These are phyloP conservation scores for Sutorius eximius DNA, from an alignment of 1,284 basidiomycete genomes.

Conservation along the genomic window DNA sequence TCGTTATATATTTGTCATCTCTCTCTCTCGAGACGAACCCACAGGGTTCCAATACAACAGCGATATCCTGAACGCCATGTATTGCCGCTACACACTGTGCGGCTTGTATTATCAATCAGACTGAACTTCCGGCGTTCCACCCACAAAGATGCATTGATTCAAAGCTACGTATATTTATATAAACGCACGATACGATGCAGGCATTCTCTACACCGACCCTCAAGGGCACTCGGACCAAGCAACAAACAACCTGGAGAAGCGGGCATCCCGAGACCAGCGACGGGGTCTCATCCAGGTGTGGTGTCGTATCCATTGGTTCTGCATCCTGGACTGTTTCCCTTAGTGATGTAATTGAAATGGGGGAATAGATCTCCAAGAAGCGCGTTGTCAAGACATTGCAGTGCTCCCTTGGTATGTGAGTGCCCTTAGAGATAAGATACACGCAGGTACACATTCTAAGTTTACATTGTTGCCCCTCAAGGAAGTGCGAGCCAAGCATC, in stretches of 20 bases:
- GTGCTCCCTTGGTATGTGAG: slow-evolving; percentile 20
- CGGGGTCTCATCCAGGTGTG: slow-evolving; percentile 41
- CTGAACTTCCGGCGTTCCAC: neutral
- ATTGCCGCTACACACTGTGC: neutral
- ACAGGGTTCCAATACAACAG: too few relatives aligned
- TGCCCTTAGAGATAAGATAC: neutral
- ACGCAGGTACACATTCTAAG: neutral
- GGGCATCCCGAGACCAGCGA: slow-evolving; percentile 38
- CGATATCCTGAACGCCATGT: neutral
- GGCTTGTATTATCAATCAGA: neutral
- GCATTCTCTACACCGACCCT: neutral
- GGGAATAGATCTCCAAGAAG: slow-evolving; percentile 21
- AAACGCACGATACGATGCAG: neutral
- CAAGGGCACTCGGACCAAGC: slow-evolving; percentile 24
- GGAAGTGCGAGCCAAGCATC: slow-evolving; percentile 26
- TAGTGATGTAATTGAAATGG: slow-evolving; percentile 43
- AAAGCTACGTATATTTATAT: neutral
- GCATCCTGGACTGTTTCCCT: slow-evolving; percentile 42
- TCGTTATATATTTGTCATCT: too few relatives aligned
- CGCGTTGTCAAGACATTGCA: neutral
- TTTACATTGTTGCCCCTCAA: slow-evolving; percentile 1
- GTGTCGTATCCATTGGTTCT: slow-evolving; percentile 36
- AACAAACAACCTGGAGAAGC: slow-evolving; percentile 25
- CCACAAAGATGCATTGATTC: neutral
- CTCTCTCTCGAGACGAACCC: neutral